A percentile compares a stretch with the other conserved stretches of the same genome.
Evolutionary conservation across 176 grass and related monocot species (phyloP).

Genomic region (Chrysopogon serrulatus): DNA sequence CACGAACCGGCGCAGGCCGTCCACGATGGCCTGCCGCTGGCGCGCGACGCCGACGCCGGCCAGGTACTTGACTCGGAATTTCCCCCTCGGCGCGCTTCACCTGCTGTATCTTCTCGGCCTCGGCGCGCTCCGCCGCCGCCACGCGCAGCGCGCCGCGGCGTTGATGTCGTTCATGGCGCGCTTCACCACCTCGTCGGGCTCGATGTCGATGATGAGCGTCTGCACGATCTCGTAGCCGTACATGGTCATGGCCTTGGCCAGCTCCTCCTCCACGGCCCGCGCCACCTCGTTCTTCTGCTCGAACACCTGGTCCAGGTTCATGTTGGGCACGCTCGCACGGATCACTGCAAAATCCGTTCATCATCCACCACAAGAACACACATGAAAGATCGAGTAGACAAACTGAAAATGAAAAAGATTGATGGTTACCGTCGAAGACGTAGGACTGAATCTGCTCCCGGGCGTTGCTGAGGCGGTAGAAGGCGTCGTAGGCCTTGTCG

Average conservation of each 20-base stretch:
- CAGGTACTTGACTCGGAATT: constrained; percentile 49
- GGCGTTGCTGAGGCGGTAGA: constrained; percentile 23
- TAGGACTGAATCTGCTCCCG: constrained; percentile 15
- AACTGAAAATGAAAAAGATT: neutral
- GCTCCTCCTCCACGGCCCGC: constrained; percentile 44
- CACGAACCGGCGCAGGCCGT: constrained; percentile 33
- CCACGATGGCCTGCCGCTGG: constrained; percentile 56
- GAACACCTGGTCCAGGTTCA: constrained; percentile 53
- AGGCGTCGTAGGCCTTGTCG: constrained; percentile 17
- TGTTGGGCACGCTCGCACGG: constrained; percentile 49
- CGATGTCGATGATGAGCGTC: constrained; percentile 57
- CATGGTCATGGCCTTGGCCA: constrained; percentile 46
- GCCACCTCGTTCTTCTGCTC: constrained; percentile 59
- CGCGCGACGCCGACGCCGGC: constrained; percentile 38
- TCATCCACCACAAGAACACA: neutral
- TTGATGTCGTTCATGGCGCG: constrained; percentile 69
- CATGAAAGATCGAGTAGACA: neutral
- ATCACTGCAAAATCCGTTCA: constrained; percentile 28
- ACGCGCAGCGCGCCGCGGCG: constrained; percentile 43
- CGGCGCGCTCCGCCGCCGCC: constrained; percentile 25
- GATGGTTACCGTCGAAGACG: constrained; percentile 12
- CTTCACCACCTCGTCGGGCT: constrained; percentile 51
- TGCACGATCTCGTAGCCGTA: constrained; percentile 69
- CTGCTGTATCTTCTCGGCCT: constrained; percentile 36
- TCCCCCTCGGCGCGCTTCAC: constrained; percentile 54